Percentiles rank a stretch among this genome's conserved stretches.
Conservation (phyloP, 2,329 filamentous ascomycete species). For the Hypoxylon sp. region DNA sequence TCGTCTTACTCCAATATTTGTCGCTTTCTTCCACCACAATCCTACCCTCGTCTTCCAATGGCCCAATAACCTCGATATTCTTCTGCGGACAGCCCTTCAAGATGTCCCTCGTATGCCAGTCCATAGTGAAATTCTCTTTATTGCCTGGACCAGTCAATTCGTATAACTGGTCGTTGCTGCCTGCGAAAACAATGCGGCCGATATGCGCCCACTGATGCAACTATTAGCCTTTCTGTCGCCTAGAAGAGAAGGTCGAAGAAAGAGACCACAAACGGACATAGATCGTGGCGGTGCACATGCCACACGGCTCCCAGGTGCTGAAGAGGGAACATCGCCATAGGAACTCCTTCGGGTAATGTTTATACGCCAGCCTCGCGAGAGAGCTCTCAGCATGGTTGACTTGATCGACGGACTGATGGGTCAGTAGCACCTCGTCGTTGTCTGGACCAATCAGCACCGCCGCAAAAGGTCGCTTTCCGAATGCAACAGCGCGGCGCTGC, state of each 20-base stretch:
- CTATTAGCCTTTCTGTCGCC: conserved; percentile 51
- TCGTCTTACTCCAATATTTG: conserved; percentile 61
- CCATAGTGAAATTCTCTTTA: conserved; percentile 67
- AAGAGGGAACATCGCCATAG: conserved; percentile 65
- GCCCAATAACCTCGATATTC: conserved; percentile 64
- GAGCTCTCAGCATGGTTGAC: conserved; percentile 68
- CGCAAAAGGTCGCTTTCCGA: conserved; percentile 65
- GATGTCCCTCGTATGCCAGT: conserved; percentile 64
- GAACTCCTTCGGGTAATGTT: conserved; percentile 64
- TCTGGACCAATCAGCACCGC: conserved; percentile 65
- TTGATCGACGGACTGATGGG: conserved; percentile 66
- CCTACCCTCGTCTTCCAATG: conserved; percentile 61
- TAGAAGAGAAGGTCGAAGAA: background rate
- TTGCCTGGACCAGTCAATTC: conserved; percentile 63
- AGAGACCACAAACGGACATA: conserved; percentile 39
- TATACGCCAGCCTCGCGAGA: conserved; percentile 64
- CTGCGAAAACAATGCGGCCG: conserved; percentile 66
- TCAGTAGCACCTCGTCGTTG: conserved; percentile 63
- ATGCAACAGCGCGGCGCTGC: conserved; percentile 60
- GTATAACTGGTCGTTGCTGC: conserved; percentile 63
- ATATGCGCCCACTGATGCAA: conserved; percentile 66
- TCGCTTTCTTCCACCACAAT: conserved; percentile 62
- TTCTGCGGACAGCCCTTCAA: conserved; percentile 63
- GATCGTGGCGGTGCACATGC: conserved; percentile 62
- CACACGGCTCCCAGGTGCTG: conserved; percentile 69